phyloP scores from a whole-genome alignment of 1,139 yeast genomes.

The Hemisphaericaspora subhashii region DNA sequence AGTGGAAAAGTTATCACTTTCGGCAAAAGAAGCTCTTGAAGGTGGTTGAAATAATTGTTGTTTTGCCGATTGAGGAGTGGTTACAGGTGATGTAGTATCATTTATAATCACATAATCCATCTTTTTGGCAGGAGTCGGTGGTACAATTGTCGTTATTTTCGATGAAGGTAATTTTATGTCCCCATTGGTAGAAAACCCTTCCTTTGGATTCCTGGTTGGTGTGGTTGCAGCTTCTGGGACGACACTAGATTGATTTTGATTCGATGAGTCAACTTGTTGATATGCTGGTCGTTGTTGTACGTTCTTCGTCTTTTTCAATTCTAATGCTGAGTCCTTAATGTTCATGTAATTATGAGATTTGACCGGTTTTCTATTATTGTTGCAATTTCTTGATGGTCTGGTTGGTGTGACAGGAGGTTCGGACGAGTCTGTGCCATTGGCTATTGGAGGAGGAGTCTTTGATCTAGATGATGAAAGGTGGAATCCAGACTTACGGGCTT shows the following conservation, averaged over 20 bases:
- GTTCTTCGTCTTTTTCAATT: constrained; percentile 32
- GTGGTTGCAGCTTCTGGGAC: neutral
- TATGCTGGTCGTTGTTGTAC: too few relatives aligned
- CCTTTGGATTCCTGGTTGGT: constrained; percentile 12
- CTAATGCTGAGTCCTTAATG: constrained; percentile 43
- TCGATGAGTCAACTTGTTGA: too few relatives aligned
- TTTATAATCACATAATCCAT: constrained; percentile 38
- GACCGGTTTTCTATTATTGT: constrained; percentile 9
- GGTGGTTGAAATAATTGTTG: constrained; percentile 10
- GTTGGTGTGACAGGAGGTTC: constrained; percentile 5
- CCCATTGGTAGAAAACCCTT: constrained; percentile 54
- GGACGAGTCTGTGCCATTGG: neutral
- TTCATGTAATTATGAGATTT: constrained; percentile 38
- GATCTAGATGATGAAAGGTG: neutral
- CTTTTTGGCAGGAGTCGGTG: constrained; percentile 69
- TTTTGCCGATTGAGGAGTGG: neutral
- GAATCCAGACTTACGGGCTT: constrained; percentile 7
- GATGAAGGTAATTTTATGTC: constrained; percentile 49
- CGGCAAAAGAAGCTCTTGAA: constrained; percentile 4
- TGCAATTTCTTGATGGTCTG: constrained; percentile 8
- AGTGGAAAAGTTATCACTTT: constrained; percentile 23
- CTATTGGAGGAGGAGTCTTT: constrained; percentile 5
- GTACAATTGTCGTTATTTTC: constrained; percentile 46
- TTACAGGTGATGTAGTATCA: neutral
- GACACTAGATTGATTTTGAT: neutral